Evolutionary conservation across 768 basidiomycete genomes (phyloP).

Genomic region (Termitomyces sp.): DNA sequence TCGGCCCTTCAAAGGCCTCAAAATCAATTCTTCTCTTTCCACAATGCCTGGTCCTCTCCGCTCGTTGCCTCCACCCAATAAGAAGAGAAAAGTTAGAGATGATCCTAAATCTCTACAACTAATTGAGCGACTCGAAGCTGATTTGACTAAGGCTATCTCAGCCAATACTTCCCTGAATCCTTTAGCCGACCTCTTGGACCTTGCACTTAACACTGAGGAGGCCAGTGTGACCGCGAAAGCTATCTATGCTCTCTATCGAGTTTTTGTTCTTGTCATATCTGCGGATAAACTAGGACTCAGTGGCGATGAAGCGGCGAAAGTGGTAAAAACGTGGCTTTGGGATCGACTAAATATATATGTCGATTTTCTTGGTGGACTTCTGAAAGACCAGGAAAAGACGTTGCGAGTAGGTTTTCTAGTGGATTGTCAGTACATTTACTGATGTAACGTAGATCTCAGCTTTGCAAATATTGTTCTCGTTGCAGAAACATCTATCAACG

Average conservation of each 20-base stretch:
- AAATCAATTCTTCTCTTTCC: not conserved
- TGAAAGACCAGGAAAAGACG: constrained; percentile 72
- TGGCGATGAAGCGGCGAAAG: constrained; percentile 50
- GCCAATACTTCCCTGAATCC: constrained; percentile 65
- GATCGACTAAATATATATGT: constrained; percentile 68
- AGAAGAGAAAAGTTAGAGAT: constrained; percentile 41
- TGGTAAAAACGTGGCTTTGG: constrained; percentile 76
- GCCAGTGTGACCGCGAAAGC: constrained; percentile 62
- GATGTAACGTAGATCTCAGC: constrained; percentile 48
- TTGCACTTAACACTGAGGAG: constrained; percentile 42
- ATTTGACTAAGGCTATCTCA: constrained; percentile 47
- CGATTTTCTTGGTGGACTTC: constrained; percentile 57
- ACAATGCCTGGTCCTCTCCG: constrained; percentile 24
- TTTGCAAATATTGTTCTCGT: constrained; percentile 68
- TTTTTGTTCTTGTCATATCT: constrained; percentile 14
- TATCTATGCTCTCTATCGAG: constrained; percentile 75
- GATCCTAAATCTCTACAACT: constrained; percentile 15
- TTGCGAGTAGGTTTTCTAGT: constrained; percentile 51
- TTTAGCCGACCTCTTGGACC: constrained; percentile 65
- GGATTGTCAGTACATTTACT: not conserved
- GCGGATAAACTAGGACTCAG: constrained; percentile 46
- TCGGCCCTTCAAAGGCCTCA: not conserved
- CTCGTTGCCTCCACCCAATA: constrained; percentile 47
- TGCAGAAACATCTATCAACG: constrained; percentile 74
- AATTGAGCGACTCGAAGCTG: constrained; percentile 40